These are phyloP conservation scores for Polysphondylium violaceum DNA, from an alignment of 78 protist species.

Conservation along the genomic window DNA sequence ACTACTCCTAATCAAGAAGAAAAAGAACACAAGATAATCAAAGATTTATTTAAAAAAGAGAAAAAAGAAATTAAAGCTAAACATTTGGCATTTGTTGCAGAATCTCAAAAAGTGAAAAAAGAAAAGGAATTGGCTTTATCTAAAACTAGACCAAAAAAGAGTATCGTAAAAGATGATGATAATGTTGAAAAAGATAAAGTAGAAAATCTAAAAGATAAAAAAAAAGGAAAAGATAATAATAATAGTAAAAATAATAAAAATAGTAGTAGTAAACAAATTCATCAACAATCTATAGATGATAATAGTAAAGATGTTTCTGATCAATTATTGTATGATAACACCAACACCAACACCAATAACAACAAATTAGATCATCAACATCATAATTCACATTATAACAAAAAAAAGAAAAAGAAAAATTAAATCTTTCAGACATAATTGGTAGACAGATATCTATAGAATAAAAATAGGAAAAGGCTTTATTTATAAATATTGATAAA, in stretches of 20 bases:
- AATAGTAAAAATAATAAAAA: not conserved
- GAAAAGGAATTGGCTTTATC: not conserved
- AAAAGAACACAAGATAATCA: slow-evolving; percentile 9
- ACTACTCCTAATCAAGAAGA: too few species aligned
- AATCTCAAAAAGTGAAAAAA: not conserved
- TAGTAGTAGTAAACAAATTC: not conserved
- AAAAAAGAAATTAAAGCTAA: slow-evolving; percentile 1
- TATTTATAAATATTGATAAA: too few species aligned
- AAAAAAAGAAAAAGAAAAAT: too few species aligned
- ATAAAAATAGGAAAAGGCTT: too few species aligned
- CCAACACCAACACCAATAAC: not conserved
- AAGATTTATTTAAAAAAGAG: not conserved
- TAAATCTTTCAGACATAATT: too few species aligned
- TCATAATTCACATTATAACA: too few species aligned
- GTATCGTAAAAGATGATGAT: not conserved
- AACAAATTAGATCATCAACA: not conserved
- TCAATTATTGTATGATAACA: slow-evolving; percentile 48
- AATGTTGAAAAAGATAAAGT: not conserved
- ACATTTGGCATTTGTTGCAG: not conserved
- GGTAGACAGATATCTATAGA: too few species aligned
- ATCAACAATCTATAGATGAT: too few species aligned
- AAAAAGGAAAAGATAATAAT: not conserved
- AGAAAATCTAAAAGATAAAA: not conserved
- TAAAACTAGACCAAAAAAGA: not conserved
- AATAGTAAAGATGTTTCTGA: slow-evolving; percentile 51